These are phyloP conservation scores for Pholiota conissans DNA, from an alignment of 768 basidiomycete species.

Conservation along the genomic window DNA sequence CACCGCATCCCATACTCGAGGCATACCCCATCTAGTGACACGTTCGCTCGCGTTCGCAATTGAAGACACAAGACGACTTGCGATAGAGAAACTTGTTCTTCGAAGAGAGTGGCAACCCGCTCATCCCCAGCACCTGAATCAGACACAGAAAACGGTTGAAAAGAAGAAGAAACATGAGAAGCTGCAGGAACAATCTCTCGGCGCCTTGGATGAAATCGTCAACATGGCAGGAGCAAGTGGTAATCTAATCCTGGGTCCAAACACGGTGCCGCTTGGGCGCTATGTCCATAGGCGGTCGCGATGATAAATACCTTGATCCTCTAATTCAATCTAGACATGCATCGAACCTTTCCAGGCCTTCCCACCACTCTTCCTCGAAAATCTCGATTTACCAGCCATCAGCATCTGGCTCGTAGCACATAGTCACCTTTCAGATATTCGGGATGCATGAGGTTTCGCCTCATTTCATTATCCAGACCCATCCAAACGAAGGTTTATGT, in stretches of 20 bases:
- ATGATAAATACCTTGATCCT: neutral
- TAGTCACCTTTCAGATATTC: neutral
- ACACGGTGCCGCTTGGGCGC: slow-evolving; percentile 18
- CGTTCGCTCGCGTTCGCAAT: slow-evolving; percentile 50
- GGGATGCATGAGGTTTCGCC: neutral
- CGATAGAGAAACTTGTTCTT: slow-evolving; percentile 23
- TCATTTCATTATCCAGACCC: neutral
- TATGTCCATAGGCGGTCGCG: slow-evolving; percentile 22
- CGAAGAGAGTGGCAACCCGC: slow-evolving; percentile 21
- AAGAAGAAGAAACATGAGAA: slow-evolving; percentile 13
- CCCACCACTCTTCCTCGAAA: neutral
- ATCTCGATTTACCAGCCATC: neutral
- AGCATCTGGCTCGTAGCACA: neutral
- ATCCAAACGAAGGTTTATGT: neutral
- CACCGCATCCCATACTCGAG: slow-evolving; percentile 62
- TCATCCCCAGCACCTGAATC: slow-evolving; percentile 1
- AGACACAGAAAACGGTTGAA: slow-evolving; percentile 1
- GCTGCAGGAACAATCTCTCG: slow-evolving; percentile 7
- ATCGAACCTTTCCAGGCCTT: neutral
- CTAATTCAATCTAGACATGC: neutral
- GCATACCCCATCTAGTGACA: slow-evolving; percentile 58
- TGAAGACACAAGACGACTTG: slow-evolving; percentile 30
- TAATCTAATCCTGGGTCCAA: slow-evolving; percentile 19
- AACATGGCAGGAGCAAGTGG: slow-evolving; percentile 22
- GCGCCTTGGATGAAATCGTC: slow-evolving; percentile 21